These are phyloP conservation scores for Gossypium bickii DNA, from an alignment of 345 rosid genomes.

Conservation along the genomic window DNA sequence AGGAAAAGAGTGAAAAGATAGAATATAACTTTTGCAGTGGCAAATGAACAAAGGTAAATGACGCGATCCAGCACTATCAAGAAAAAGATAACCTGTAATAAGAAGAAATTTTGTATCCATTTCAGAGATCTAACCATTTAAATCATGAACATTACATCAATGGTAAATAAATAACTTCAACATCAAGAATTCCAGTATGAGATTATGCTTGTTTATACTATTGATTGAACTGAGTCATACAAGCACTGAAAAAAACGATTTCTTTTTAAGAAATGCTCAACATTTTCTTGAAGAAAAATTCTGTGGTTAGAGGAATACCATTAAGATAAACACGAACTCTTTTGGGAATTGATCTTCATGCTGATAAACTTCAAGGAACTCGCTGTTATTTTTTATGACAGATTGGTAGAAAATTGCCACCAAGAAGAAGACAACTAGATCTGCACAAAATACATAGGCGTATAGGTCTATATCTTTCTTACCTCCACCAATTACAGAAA, in stretches of 20 bases:
- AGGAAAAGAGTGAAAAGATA: conserved; percentile 81
- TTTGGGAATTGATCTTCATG: conserved; percentile 95
- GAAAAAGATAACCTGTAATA: conserved; percentile 79
- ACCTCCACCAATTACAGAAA: conserved; percentile 90
- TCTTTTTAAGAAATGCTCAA: background rate
- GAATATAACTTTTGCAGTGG: conserved; percentile 74
- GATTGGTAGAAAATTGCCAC: conserved; percentile 86
- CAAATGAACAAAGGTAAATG: conserved; percentile 89
- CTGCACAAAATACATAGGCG: conserved; percentile 91
- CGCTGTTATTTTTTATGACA: conserved; percentile 83
- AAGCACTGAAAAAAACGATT: background rate
- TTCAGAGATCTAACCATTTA: conserved; percentile 7
- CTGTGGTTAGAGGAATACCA: conserved; percentile 42
- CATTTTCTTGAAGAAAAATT: background rate
- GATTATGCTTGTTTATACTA: background rate
- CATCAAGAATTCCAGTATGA: background rate
- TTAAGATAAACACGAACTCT: conserved; percentile 72
- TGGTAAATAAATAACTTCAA: background rate
- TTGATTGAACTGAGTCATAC: conserved; percentile 1
- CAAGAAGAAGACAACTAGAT: conserved; percentile 77
- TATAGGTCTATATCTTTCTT: conserved; percentile 87
- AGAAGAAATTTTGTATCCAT: background rate
- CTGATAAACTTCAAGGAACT: conserved; percentile 88
- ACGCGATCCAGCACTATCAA: conserved; percentile 89
- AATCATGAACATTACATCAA: background rate